These are phyloP conservation scores for Russula brevipes DNA, from an alignment of 768 basidiomycete species.

Conservation along the genomic window DNA sequence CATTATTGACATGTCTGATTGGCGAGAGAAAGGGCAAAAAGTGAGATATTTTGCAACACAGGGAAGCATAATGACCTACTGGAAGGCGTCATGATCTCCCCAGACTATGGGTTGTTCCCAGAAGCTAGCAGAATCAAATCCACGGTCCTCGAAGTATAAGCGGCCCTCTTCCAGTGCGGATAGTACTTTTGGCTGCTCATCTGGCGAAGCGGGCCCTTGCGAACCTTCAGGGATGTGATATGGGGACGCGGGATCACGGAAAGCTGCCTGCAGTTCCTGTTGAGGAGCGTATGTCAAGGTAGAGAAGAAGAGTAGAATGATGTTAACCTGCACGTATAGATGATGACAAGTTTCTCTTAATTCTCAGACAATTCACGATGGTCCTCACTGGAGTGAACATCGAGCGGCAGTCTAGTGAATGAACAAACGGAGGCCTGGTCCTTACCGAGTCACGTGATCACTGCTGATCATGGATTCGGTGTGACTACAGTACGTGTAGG, in stretches of 20 bases:
- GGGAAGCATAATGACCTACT: conserved; percentile 42
- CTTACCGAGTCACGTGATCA: background rate
- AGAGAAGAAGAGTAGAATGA: background rate
- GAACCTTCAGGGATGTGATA: conserved; percentile 58
- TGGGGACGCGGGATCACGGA: conserved; percentile 60
- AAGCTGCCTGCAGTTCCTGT: conserved; percentile 57
- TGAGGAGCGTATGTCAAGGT: background rate
- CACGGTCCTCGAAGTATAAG: conserved; percentile 40
- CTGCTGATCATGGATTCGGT: background rate
- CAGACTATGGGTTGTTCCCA: conserved; percentile 75
- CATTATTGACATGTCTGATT: conserved; percentile 72
- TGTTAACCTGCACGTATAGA: conserved; percentile 19
- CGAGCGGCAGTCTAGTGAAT: too few relatives aligned
- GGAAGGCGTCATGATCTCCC: conserved; percentile 77
- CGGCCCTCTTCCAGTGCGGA: conserved; percentile 37
- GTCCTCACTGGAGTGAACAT: background rate
- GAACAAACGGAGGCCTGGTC: background rate
- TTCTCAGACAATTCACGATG: background rate
- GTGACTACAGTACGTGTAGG: conserved; percentile 1
- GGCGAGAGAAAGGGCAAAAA: background rate
- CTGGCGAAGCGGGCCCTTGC: conserved; percentile 54
- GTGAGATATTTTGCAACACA: background rate
- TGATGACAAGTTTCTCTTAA: conserved; percentile 2
- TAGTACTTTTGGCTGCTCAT: conserved; percentile 33
- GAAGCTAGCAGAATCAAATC: conserved; percentile 61